Conservation (phyloP, 164 flowering plant species). For the Saururus chinensis region DNA sequence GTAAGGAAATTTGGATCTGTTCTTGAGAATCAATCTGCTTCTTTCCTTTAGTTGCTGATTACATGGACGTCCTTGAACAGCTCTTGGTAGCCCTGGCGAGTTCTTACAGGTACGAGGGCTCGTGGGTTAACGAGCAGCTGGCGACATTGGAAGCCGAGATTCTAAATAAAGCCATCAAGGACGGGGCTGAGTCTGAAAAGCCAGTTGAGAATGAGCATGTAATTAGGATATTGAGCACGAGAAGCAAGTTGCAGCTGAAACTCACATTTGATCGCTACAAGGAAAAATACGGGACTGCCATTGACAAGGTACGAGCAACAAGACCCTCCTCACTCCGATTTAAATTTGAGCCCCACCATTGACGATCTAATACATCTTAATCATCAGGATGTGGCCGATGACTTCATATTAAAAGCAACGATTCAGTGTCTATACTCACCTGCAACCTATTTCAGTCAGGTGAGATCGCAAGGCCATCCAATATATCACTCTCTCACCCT, state of each 20-base stretch:
- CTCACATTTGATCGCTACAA: constrained; percentile 73
- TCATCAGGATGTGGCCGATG: constrained; percentile 42
- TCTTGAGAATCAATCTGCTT: background rate
- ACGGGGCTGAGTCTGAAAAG: constrained; percentile 12
- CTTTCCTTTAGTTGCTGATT: background rate
- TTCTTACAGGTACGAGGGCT: constrained; percentile 57
- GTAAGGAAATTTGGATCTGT: constrained; percentile 15
- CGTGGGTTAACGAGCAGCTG: constrained; percentile 45
- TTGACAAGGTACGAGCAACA: constrained; percentile 36
- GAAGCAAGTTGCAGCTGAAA: constrained; percentile 74
- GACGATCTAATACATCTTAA: background rate
- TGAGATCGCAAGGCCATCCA: constrained; percentile 3
- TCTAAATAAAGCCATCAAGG: constrained; percentile 46
- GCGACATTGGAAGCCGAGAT: constrained; percentile 69
- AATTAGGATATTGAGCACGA: constrained; percentile 59
- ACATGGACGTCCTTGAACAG: constrained; percentile 18
- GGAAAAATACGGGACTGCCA: constrained; percentile 35
- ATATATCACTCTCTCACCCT: too few species aligned
- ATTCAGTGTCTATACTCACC: constrained; percentile 49
- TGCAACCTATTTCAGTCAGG: constrained; percentile 47
- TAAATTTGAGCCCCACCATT: background rate
- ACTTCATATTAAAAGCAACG: constrained; percentile 23
- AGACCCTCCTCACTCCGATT: background rate
- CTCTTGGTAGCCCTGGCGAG: constrained; percentile 56
- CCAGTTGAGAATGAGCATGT: constrained; percentile 49